Base-by-base conservation (phyloP, 208 protist genomes). In the Crithidia expoeki region DNA sequence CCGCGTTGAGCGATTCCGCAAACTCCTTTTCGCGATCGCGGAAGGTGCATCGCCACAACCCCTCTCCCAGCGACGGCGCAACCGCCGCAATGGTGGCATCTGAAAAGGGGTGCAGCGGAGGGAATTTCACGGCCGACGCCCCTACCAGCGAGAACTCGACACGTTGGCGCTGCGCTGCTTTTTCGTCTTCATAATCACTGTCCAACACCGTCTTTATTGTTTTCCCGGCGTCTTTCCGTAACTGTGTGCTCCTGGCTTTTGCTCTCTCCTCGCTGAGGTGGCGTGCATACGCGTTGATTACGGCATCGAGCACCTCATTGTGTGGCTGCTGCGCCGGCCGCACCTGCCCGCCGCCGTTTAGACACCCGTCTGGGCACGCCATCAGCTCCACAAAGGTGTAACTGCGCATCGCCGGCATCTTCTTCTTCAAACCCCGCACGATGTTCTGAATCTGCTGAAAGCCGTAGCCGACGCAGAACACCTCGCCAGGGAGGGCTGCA, bases 381-480 rank as follows among this genome's bases (percentile, higher is more conserved):
- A 99, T 99, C 16, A 99, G 60, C 76, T 99, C 98, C n/a, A 99
- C 83, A 81, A 98, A 99, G 30, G 98, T 88, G 67, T 88, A 89
- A 5, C 47, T 46, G 34, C 76, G 62, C 51, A 86, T 72, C 5
- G 83, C 60, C 3, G 84, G 64, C 38, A 79, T 73, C 21, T 79
- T 76, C 51, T 79, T 89, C 72, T 98, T 98, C 27, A 99, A 55
- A 19, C 91, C 93, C 17, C 97, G 92, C 25, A 99, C 93, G 11
- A 98, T 66, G 81, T 99, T 99, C 82, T 99, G 98, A 65, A 99
- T 99, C 79, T 99, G 98, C 51, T 98, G 89, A 55, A 99, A 99
- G 27, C 98, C 98, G 74, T 99, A 98, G 10, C 96, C 97, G 14
- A 94, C 68, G 16, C 94, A 98, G 55, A 86, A 88, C 1, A 79